These are phyloP conservation scores for Colletotrichum sp. DNA, from an alignment of 2,329 filamentous ascomycete genomes.

Conservation along the genomic window DNA sequence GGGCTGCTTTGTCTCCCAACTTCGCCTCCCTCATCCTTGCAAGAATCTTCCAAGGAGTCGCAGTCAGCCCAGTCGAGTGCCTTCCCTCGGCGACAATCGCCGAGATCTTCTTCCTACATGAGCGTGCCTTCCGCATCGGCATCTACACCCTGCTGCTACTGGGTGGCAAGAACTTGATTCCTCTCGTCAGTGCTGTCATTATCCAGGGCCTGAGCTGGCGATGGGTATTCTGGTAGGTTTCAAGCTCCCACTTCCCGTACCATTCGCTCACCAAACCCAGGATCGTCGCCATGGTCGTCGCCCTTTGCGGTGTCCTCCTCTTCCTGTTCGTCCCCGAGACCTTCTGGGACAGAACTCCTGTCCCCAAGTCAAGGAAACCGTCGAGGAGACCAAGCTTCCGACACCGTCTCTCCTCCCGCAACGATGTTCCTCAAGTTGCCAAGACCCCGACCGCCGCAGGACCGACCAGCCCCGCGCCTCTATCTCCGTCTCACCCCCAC, in stretches of 20 bases:
- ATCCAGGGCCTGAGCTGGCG: conserved; percentile 82
- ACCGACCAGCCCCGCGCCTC: background rate
- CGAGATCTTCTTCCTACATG: conserved; percentile 95
- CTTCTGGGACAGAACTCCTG: conserved; percentile 88
- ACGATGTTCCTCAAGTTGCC: background rate
- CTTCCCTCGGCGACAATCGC: conserved; percentile 92
- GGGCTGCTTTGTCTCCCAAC: conserved; percentile 85
- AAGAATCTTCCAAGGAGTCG: conserved; percentile 85
- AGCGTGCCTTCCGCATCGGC: conserved; percentile 89
- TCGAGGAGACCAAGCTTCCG: conserved; percentile 51
- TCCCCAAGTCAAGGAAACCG: conserved; percentile 39
- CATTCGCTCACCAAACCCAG: conserved; percentile 43
- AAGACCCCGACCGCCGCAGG: background rate
- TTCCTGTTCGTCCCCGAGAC: conserved; percentile 95
- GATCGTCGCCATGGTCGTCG: conserved; percentile 84
- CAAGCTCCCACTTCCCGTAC: background rate
- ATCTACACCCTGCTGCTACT: conserved; percentile 91
- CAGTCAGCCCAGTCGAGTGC: conserved; percentile 90
- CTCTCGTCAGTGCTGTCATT: conserved; percentile 84
- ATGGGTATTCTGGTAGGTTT: conserved; percentile 82
- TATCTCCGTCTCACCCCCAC: conserved; percentile 23
- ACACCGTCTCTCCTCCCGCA: conserved; percentile 49
- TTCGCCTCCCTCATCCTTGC: conserved; percentile 82
- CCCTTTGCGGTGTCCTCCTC: conserved; percentile 70
- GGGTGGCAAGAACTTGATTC: conserved; percentile 89